Evolutionary conservation across 139 green algal genomes (phyloP).

Genomic region (Haematococcus lacustris): DNA sequence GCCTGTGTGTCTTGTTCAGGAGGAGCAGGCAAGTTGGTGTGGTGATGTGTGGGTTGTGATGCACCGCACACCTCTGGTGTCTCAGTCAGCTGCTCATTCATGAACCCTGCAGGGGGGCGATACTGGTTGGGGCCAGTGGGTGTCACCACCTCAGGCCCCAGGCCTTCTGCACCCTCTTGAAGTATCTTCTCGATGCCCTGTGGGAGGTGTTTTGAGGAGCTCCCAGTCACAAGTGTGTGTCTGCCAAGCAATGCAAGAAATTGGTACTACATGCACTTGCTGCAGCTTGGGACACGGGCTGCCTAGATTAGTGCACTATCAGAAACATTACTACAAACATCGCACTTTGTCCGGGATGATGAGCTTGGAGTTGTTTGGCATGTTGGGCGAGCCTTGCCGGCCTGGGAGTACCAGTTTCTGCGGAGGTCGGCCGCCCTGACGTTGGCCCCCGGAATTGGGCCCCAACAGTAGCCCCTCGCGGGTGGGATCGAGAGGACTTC

Average conservation of each 20-base stretch:
- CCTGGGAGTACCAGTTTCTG: conserved; percentile 7
- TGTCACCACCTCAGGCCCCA: conserved; percentile 9
- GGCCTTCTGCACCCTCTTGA: not conserved
- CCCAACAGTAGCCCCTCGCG: no score
- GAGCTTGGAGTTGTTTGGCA: not conserved
- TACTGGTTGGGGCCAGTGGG: conserved; percentile 32
- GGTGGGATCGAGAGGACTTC: no score
- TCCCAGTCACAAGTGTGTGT: not conserved
- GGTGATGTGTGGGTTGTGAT: no score
- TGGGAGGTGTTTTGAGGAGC: not conserved
- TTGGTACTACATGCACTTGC: not conserved
- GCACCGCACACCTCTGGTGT: not conserved
- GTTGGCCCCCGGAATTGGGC: no score
- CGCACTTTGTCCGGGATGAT: conserved; percentile 11
- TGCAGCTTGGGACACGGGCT: not conserved
- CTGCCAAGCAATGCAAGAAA: not conserved
- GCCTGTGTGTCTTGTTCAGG: no score
- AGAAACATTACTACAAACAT: not conserved
- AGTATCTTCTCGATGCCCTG: conserved; percentile 11
- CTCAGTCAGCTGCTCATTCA: conserved; percentile 41
- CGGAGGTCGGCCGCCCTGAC: not conserved
- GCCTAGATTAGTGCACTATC: not conserved
- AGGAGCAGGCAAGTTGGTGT: no score
- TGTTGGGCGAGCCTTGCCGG: not conserved
- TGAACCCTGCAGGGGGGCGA: conserved; percentile 69